Percentiles rank a stretch among this genome's conserved stretches.
Conservation (phyloP, 2,329 filamentous ascomycete genomes). For the Harringtonia aguacate region DNA sequence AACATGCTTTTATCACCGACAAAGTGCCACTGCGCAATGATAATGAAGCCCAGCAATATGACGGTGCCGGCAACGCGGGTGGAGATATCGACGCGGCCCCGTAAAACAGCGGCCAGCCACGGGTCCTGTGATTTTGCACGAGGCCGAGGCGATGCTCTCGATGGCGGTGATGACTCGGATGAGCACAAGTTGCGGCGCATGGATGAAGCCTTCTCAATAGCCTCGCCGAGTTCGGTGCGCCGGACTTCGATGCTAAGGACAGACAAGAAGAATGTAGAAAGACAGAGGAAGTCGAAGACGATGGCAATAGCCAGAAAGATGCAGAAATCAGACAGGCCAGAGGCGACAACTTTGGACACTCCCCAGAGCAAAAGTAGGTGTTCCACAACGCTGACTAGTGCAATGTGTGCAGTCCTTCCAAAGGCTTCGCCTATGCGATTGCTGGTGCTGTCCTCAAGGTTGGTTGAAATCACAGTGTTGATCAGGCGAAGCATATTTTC, state of each 20-base stretch:
- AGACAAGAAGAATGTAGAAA: constrained; percentile 70
- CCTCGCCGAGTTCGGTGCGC: constrained; percentile 64
- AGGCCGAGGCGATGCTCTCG: background rate
- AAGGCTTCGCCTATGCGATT: constrained; percentile 63
- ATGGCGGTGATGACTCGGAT: background rate
- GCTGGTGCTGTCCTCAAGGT: constrained; percentile 56
- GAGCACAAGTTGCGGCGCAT: constrained; percentile 20
- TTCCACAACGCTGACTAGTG: constrained; percentile 55
- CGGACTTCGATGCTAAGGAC: constrained; percentile 72
- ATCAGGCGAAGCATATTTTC: constrained; percentile 73
- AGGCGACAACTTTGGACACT: constrained; percentile 56
- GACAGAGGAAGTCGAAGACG: constrained; percentile 66
- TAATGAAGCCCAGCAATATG: constrained; percentile 60
- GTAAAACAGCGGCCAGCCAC: constrained; percentile 52
- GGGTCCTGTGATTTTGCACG: constrained; percentile 23
- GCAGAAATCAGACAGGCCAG: constrained; percentile 59
- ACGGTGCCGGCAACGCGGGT: constrained; percentile 66
- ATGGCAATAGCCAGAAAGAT: constrained; percentile 66
- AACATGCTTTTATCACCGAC: constrained; percentile 47
- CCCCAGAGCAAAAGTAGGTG: constrained; percentile 57
- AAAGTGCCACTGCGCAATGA: constrained; percentile 70
- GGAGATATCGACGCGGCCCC: constrained; percentile 55
- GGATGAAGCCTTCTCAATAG: constrained; percentile 46
- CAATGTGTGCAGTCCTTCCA: constrained; percentile 60
- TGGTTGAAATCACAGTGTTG: constrained; percentile 64